These are phyloP conservation scores for Lactarius sp. DNA, from an alignment of 768 basidiomycete genomes.

Conservation along the genomic window DNA sequence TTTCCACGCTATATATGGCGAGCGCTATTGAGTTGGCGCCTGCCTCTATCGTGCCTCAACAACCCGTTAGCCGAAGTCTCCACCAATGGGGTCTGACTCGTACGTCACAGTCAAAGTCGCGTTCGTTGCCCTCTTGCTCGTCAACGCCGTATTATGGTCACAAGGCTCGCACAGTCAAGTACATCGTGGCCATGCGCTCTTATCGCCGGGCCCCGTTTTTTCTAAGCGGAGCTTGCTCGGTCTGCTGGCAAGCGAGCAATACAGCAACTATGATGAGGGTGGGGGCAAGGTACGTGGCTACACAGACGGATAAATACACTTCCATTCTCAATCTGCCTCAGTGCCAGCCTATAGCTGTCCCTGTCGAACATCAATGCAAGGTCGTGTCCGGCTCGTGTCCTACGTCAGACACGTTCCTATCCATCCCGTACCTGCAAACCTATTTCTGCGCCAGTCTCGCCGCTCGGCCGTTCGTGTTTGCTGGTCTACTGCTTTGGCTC, in stretches of 20 bases:
- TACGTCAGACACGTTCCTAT: conserved; percentile 56
- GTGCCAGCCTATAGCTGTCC: conserved; percentile 63
- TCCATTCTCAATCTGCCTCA: conserved; percentile 29
- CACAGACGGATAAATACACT: background rate
- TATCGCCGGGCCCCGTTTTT: background rate
- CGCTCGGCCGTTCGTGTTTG: conserved; percentile 57
- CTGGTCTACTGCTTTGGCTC: conserved; percentile 69
- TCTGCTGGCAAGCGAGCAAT: conserved; percentile 1
- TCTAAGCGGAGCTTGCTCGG: conserved; percentile 12
- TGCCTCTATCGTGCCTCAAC: background rate
- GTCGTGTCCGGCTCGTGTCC: conserved; percentile 60
- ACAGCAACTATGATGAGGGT: background rate
- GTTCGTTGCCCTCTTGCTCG: conserved; percentile 47
- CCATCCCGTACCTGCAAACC: conserved; percentile 58
- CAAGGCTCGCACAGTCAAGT: conserved; percentile 32
- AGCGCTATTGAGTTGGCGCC: no score
- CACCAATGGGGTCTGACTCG: conserved; percentile 32
- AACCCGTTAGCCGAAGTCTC: background rate
- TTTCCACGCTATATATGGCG: conserved; percentile 6
- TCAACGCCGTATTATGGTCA: conserved; percentile 65
- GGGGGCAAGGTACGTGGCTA: conserved; percentile 20
- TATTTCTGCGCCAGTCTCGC: conserved; percentile 65
- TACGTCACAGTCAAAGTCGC: conserved; percentile 42
- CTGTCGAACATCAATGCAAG: conserved; percentile 53
- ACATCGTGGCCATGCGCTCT: conserved; percentile 15